These are phyloP conservation scores for Pichia deserticola DNA, from an alignment of 805 yeast genomes.

Conservation along the genomic window DNA sequence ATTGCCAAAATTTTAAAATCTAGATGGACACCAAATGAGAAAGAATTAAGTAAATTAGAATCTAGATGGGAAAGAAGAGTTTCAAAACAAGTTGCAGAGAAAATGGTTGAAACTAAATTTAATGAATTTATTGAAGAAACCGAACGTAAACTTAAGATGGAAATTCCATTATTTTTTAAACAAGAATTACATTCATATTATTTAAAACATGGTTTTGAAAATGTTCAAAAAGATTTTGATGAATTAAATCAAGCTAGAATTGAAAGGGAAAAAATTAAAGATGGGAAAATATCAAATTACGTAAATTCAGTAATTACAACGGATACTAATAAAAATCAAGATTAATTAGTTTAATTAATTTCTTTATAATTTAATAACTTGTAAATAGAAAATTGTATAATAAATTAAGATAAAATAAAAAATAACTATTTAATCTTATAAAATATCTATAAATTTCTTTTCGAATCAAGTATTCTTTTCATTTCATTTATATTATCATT, in stretches of 20 bases:
- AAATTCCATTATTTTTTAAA: constrained; percentile 25
- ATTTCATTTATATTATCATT: constrained; percentile 19
- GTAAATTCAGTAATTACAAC: not conserved
- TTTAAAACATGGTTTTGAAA: constrained; percentile 18
- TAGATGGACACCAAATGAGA: constrained; percentile 60
- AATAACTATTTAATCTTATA: too few species aligned
- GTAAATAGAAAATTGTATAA: too few species aligned
- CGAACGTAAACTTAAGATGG: constrained; percentile 22
- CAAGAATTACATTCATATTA: constrained; percentile 20
- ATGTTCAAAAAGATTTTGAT: constrained; percentile 19
- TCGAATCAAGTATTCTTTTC: not conserved
- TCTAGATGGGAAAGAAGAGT: constrained; percentile 51
- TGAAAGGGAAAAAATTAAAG: constrained; percentile 13
- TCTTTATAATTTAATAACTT: too few species aligned
- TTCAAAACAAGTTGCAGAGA: constrained; percentile 21
- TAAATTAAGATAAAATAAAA: too few species aligned
- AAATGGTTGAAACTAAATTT: constrained; percentile 20
- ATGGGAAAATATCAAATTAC: constrained; percentile 5
- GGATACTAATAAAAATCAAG: not conserved
- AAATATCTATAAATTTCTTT: not conserved
- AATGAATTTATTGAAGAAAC: constrained; percentile 24
- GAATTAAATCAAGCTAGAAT: constrained; percentile 18
- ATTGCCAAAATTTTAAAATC: constrained; percentile 72
- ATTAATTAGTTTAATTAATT: too few species aligned
- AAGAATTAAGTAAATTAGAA: constrained; percentile 39